phyloP scores from a whole-genome alignment of 495 filamentous ascomycete genomes.

The Penicillium tannophilum region DNA sequence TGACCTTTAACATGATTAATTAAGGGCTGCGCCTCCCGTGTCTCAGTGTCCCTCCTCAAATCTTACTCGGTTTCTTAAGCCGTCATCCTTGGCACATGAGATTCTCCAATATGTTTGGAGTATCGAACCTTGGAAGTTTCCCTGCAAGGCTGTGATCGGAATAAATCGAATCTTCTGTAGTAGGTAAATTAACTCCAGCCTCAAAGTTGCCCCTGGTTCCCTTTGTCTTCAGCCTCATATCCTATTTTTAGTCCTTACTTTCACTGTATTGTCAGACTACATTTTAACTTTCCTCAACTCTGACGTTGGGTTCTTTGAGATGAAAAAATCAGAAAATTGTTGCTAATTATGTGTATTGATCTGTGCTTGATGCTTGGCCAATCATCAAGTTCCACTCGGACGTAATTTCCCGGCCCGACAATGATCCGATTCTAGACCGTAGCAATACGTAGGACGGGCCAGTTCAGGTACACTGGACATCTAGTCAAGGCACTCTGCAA shows the following conservation, averaged over 20 bases:
- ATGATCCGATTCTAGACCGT: conserved; percentile 22
- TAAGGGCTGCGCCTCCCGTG: conserved; percentile 15
- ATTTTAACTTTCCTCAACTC: too few species aligned
- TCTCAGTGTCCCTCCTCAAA: conserved; percentile 7
- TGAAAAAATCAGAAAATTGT: background rate
- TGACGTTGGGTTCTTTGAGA: background rate
- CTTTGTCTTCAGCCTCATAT: background rate
- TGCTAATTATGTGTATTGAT: background rate
- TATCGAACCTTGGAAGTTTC: background rate
- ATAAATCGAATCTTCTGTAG: too few species aligned
- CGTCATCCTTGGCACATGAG: background rate
- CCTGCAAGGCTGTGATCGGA: background rate
- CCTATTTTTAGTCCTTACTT: background rate
- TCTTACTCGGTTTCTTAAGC: background rate
- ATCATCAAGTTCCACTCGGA: background rate
- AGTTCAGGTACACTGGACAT: background rate
- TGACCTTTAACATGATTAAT: background rate
- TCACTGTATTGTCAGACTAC: too few species aligned
- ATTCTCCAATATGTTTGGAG: background rate
- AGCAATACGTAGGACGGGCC: background rate
- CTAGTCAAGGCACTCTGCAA: background rate
- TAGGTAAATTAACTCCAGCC: too few species aligned
- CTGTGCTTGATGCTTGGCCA: background rate
- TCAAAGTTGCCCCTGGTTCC: background rate
- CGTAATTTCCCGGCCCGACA: conserved; percentile 22